These are phyloP conservation scores for Cylindrotheca closterium DNA, from an alignment of 108 stramenopile genomes.

Conservation along the genomic window DNA sequence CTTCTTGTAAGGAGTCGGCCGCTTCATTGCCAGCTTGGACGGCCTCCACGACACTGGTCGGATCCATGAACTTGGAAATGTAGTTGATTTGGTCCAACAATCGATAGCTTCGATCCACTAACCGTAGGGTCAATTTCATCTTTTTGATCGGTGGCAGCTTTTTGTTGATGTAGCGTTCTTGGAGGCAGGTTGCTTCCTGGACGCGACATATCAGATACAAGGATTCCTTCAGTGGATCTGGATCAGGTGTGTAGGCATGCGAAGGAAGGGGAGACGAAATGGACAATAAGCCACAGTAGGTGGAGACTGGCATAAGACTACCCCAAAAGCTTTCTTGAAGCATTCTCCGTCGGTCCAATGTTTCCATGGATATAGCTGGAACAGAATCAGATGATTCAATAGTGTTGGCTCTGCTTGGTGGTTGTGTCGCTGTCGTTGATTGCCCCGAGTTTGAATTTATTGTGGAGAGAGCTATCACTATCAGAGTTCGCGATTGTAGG, in stretches of 20 bases:
- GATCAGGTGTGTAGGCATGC: slow-evolving; percentile 69
- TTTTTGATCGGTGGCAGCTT: slow-evolving; percentile 49
- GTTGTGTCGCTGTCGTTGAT: too few species aligned
- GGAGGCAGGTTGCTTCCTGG: slow-evolving; percentile 73
- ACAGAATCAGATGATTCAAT: too few species aligned
- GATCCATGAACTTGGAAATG: slow-evolving; percentile 35
- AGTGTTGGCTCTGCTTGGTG: too few species aligned
- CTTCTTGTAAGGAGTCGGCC: slow-evolving; percentile 59
- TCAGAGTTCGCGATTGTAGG: slow-evolving; percentile 6
- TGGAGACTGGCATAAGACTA: too few species aligned
- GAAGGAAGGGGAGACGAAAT: too few species aligned
- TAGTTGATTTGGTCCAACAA: slow-evolving; percentile 72
- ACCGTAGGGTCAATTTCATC: slow-evolving; percentile 62
- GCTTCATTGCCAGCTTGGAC: slow-evolving; percentile 59
- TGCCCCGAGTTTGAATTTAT: too few species aligned
- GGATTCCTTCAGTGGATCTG: slow-evolving; percentile 58
- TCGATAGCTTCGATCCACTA: slow-evolving; percentile 67
- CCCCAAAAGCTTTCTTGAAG: too few species aligned
- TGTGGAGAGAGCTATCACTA: background rate
- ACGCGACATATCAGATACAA: slow-evolving; percentile 67
- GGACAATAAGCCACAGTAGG: too few species aligned
- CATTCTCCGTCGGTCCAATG: too few species aligned
- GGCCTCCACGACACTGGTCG: slow-evolving; percentile 45
- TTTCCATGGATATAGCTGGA: too few species aligned
- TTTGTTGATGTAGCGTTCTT: slow-evolving; percentile 61